phyloP scores from a whole-genome alignment of 73 alveolate genomes.

The Breviolum minutum region DNA sequence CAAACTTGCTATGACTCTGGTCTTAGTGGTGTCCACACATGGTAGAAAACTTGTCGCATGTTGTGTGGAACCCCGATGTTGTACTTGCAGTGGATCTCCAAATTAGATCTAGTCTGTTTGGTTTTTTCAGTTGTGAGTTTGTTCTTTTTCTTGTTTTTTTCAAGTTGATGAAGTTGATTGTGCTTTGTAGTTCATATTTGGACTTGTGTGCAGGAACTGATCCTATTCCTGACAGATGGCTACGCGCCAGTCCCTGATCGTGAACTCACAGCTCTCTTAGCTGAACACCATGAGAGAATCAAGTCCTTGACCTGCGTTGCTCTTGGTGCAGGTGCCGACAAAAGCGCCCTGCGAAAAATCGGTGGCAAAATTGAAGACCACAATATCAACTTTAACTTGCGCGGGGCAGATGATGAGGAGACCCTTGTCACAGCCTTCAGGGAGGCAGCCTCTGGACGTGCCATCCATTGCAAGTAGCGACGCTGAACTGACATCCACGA shows the following conservation, averaged over 20 bases:
- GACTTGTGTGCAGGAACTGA: neutral
- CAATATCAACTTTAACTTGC: neutral
- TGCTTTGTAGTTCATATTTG: neutral
- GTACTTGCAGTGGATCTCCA: too few relatives aligned
- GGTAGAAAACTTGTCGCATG: too few relatives aligned
- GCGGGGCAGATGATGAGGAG: constrained; percentile 11
- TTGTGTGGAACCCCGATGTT: too few relatives aligned
- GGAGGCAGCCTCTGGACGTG: constrained; percentile 72
- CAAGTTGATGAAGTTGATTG: neutral
- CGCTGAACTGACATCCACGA: too few relatives aligned
- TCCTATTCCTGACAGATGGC: constrained; percentile 45
- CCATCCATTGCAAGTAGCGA: constrained; percentile 53
- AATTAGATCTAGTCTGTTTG: too few relatives aligned
- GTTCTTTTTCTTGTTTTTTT: too few relatives aligned
- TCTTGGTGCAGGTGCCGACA: neutral
- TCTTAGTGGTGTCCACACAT: too few relatives aligned
- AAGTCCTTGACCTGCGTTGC: constrained; percentile 41
- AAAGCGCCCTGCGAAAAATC: neutral
- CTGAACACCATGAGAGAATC: constrained; percentile 1
- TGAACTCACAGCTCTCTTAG: constrained; percentile 11
- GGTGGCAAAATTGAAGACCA: neutral
- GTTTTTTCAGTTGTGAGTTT: too few relatives aligned
- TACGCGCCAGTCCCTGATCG: neutral
- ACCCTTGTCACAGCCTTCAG: constrained; percentile 11
- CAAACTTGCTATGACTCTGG: too few relatives aligned